These are phyloP conservation scores for Ambrosia trifida DNA, from an alignment of 129 eudicot species.

Conservation along the genomic window DNA sequence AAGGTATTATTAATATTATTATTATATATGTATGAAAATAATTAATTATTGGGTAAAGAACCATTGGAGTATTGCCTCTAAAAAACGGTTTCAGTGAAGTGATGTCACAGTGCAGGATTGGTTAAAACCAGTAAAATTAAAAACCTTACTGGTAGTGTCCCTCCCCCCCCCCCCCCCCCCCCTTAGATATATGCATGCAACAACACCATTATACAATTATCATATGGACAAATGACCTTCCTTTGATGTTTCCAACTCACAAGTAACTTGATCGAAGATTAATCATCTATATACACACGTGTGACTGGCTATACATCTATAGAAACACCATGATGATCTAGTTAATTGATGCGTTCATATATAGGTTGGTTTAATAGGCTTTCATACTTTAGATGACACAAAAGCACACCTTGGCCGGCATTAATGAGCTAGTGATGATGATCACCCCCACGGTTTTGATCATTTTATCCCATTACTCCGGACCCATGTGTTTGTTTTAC, in stretches of 20 bases:
- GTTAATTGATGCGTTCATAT: slow-evolving; percentile 23
- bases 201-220: not conserved
- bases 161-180: too few species aligned
- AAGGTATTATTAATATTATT: too few species aligned
- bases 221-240: not conserved
- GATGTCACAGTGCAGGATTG: too few species aligned
- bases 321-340: slow-evolving; percentile 17
- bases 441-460: slow-evolving; percentile 32
- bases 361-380: slow-evolving; percentile 28
- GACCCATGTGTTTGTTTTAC: slow-evolving; percentile 17
- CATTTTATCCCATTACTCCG: slow-evolving; percentile 1
- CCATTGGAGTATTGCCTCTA: too few species aligned
- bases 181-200: not conserved
- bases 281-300: not conserved
- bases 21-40: too few species aligned
- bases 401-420: slow-evolving; percentile 26
- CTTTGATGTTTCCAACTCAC: not conserved
- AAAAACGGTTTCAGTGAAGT: too few species aligned
- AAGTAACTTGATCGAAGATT: not conserved
- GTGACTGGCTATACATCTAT: slow-evolving; percentile 14
- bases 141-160: too few species aligned
- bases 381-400: slow-evolving; percentile 36
- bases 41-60: too few species aligned
- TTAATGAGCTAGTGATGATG: slow-evolving; percentile 19
- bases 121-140: too few species aligned